Base-by-base conservation (phyloP, 371 early-diverging fungal species). In the Conidiobolus coronatus region DNA sequence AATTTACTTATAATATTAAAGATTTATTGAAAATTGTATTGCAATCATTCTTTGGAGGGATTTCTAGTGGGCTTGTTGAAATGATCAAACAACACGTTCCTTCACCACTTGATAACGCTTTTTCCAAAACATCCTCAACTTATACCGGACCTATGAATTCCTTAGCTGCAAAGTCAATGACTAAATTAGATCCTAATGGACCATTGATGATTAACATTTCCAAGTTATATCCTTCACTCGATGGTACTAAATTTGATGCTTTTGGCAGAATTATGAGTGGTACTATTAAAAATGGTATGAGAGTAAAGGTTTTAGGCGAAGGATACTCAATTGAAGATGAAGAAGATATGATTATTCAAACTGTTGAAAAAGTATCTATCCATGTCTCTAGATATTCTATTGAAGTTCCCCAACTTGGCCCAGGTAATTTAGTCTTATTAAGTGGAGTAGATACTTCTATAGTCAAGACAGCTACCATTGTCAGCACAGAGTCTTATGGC, bases 181-280 rank as follows among this genome's bases (percentile, higher is more conserved):
- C 57, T n/a, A 50, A 56, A 3, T 86, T 86, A 55, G 82, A 88
- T 54, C 73, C 92, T 0, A 70, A 83, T 20, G 95, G 94, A 2
- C 92, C 91, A 2, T 62, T 93, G 50, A 83, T 93, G 71, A 73
- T 96, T 19, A 75, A 90, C 46, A 66, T 92, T 21, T 82, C 79
- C 39, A 94, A 94, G 58, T 63, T 88, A 15, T 89, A 81, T 63
- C 82, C 84, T 55, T 72, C 81, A 20, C 79, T 79, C 3, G 83
- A 86, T 45, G 81, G 79, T 9, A 71, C 77, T 22, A 66, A 65
- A 38, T 91, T 94, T 52, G 79, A 82, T 50, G 88, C 82, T 0
- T 82, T 94, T 54, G 95, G 95, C 7, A 73, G 94, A 23, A 76
- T 96, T 13, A 67, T 92, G 60, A 82, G 84, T 55, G 97, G 97